phyloP scores from a whole-genome alignment of 306 rosid species.

The Carpinus viminea region DNA sequence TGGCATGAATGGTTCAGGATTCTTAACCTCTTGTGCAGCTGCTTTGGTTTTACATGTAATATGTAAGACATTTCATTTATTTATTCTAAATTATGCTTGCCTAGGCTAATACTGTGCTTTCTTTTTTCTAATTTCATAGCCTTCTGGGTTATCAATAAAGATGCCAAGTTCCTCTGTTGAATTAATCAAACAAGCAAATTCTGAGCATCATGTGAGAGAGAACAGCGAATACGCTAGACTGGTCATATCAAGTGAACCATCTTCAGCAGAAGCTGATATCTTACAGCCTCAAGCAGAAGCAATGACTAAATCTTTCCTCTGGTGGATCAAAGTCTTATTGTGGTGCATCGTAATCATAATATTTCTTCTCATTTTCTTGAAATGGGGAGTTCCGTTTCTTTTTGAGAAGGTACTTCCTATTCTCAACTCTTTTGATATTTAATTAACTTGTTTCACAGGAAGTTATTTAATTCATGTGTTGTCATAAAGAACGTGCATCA shows the following conservation, averaged over 20 bases:
- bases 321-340: constrained; percentile 73
- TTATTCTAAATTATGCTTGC: neutral
- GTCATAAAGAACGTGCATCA: neutral
- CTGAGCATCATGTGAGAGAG: constrained; percentile 53
- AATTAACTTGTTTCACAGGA: constrained; percentile 8
- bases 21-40: neutral
- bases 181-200: constrained; percentile 47
- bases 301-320: constrained; percentile 42
- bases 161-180: constrained; percentile 56
- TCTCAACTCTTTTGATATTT: constrained; percentile 7
- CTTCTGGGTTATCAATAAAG: constrained; percentile 42
- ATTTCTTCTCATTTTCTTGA: constrained; percentile 46
- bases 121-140: neutral
- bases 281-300: constrained; percentile 58
- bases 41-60: neutral
- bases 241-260: constrained; percentile 69
- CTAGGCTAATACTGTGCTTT: neutral
- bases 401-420: constrained; percentile 70
- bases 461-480: constrained; percentile 24
- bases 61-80: neutral
- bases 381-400: constrained; percentile 88
- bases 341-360: constrained; percentile 48
- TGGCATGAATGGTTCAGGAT: neutral
- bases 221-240: constrained; percentile 81
- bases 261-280: constrained; percentile 47